Conservation (phyloP, 73 alveolate species). For the Paramecium sonneborni region DNA sequence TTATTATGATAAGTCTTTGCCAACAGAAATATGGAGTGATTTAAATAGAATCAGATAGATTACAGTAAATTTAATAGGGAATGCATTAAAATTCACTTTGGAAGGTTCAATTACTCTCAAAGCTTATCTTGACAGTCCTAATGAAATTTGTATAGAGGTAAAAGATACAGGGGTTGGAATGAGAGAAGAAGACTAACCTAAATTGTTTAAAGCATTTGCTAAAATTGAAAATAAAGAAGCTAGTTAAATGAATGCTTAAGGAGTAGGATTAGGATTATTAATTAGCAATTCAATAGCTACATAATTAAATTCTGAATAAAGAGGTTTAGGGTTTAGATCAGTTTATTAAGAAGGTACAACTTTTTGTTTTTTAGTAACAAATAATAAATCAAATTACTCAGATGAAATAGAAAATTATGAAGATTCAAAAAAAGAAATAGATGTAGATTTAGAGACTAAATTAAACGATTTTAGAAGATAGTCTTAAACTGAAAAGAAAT, state of each 20-base stretch:
- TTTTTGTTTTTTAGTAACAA: neutral
- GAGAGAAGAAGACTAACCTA: constrained; percentile 66
- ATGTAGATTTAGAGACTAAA: neutral
- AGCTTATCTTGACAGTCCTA: constrained; percentile 21
- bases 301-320: neutral
- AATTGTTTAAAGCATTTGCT: constrained; percentile 63
- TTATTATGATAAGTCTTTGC: constrained; percentile 18
- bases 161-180: constrained; percentile 73
- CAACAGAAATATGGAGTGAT: constrained; percentile 54
- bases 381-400: neutral
- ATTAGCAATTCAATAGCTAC: constrained; percentile 14
- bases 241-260: constrained; percentile 33
- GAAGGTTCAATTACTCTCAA: constrained; percentile 57
- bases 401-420: constrained; percentile 19
- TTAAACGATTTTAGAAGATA: constrained; percentile 12
- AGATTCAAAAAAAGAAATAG: constrained; percentile 15
- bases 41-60: constrained; percentile 60
- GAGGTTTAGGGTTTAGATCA: constrained; percentile 36
- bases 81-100: constrained; percentile 65
- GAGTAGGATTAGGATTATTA: constrained; percentile 44
- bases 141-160: constrained; percentile 58
- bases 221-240: constrained; percentile 56
- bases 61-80: constrained; percentile 64
- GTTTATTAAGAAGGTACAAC: neutral
- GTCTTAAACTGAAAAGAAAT: neutral